These are phyloP conservation scores for Trichothecium roseum DNA, from an alignment of 2,329 filamentous ascomycete species.

Conservation along the genomic window DNA sequence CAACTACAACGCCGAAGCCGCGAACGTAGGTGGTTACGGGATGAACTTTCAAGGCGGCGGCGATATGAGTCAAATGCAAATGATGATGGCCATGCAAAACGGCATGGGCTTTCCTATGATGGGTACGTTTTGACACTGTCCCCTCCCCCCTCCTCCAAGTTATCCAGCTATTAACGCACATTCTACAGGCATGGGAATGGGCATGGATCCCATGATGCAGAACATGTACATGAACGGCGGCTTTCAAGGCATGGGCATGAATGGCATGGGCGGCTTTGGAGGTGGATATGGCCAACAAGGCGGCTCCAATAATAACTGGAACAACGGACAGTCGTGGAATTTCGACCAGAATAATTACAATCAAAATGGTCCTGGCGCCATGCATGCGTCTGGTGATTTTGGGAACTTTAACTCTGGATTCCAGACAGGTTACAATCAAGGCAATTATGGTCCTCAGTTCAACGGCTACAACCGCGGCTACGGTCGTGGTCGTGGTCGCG, in stretches of 20 bases:
- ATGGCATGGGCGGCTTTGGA: constrained; percentile 67
- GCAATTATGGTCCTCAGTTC: constrained; percentile 73
- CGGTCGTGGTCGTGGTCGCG: constrained; percentile 55
- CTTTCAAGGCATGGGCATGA: constrained; percentile 69
- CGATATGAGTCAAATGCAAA: constrained; percentile 69
- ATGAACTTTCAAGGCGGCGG: constrained; percentile 52
- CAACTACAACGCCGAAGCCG: constrained; percentile 21
- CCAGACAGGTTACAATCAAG: constrained; percentile 69
- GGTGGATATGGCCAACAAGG: constrained; percentile 39
- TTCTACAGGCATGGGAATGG: constrained; percentile 46
- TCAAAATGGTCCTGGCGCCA: constrained; percentile 61
- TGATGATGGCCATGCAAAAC: constrained; percentile 70
- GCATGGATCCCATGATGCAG: constrained; percentile 75
- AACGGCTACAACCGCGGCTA: constrained; percentile 67
- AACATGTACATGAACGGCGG: constrained; percentile 72
- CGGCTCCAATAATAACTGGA: constrained; percentile 69
- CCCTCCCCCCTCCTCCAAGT: neutral
- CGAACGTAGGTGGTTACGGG: constrained; percentile 39
- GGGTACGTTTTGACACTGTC: constrained; percentile 62
- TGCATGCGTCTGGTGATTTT: constrained; percentile 69
- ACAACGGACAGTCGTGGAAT: constrained; percentile 74
- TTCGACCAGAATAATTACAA: constrained; percentile 83
- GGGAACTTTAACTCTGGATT: constrained; percentile 69
- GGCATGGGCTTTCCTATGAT: constrained; percentile 70
- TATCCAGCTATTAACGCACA: neutral